Percentiles rank a stretch among this genome's conserved stretches.
phyloP scores from a whole-genome alignment of 352 stramenopile species.

The Phytophthora pluvialis region DNA sequence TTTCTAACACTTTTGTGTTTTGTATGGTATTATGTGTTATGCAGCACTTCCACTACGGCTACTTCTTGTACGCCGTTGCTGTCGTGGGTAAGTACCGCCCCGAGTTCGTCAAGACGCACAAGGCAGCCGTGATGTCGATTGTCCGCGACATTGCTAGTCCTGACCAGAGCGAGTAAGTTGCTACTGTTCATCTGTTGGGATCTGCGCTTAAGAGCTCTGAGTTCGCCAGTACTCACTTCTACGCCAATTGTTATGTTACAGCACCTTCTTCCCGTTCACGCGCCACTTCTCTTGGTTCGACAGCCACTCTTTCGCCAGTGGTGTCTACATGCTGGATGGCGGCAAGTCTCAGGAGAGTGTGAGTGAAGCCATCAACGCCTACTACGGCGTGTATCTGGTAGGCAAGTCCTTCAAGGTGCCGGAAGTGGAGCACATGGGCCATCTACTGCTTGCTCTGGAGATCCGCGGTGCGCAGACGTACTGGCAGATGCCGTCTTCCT shows the following conservation, averaged over 20 bases:
- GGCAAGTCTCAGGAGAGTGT: slow-evolving; percentile 97
- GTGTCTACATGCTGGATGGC: slow-evolving; percentile 94
- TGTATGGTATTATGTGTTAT: slow-evolving; percentile 5
- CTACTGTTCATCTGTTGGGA: not conserved
- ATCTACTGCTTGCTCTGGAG: slow-evolving; percentile 93
- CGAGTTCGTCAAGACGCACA: slow-evolving; percentile 71
- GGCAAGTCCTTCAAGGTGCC: slow-evolving; percentile 78
- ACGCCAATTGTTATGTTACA: slow-evolving; percentile 32
- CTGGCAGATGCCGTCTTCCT: slow-evolving; percentile 92
- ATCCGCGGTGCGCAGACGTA: slow-evolving; percentile 95
- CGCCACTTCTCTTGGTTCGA: slow-evolving; percentile 98
- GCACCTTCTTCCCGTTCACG: slow-evolving; percentile 90
- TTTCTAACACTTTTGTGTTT: slow-evolving; percentile 13
- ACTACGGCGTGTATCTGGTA: slow-evolving; percentile 96
- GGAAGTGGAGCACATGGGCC: slow-evolving; percentile 87
- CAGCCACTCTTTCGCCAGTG: slow-evolving; percentile 95
- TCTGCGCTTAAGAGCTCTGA: not conserved
- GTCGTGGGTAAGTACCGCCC: slow-evolving; percentile 84
- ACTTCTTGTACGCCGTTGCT: slow-evolving; percentile 89
- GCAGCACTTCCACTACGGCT: slow-evolving; percentile 98
- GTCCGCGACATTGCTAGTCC: slow-evolving; percentile 79
- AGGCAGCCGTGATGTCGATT: slow-evolving; percentile 76
- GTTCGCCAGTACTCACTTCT: slow-evolving; percentile 2
- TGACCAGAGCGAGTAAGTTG: slow-evolving; percentile 67
- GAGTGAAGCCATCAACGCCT: slow-evolving; percentile 97